These are phyloP conservation scores for Fragilaria radians DNA, from an alignment of 108 stramenopile genomes.

Conservation along the genomic window DNA sequence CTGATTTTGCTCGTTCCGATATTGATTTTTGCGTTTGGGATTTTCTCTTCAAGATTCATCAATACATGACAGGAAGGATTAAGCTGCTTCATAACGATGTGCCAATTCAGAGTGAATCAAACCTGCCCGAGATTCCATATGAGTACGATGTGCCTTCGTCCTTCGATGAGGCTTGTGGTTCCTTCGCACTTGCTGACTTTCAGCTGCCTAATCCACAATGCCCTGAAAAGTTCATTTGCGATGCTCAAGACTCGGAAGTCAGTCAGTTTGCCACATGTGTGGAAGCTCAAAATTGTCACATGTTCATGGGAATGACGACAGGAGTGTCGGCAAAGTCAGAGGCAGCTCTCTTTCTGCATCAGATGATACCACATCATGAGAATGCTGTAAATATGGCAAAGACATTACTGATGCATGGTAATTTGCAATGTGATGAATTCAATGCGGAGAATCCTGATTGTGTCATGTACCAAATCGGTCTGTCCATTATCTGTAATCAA, in stretches of 20 bases:
- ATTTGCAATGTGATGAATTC: constrained; percentile 39
- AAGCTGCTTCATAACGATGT: constrained; percentile 51
- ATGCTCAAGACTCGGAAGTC: not conserved
- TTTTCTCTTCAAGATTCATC: constrained; percentile 35
- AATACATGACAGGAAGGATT: constrained; percentile 66
- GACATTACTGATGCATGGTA: constrained; percentile 37
- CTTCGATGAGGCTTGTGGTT: constrained; percentile 69
- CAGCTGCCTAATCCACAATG: constrained; percentile 46
- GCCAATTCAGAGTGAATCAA: constrained; percentile 14
- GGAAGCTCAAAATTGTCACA: constrained; percentile 64
- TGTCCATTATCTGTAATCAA: constrained; percentile 61
- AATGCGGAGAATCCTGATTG: constrained; percentile 24
- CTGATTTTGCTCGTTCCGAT: no score
- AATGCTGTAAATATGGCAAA: constrained; percentile 95
- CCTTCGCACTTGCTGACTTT: constrained; percentile 42
- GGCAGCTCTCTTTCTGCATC: constrained; percentile 58
- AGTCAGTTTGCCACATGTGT: constrained; percentile 37
- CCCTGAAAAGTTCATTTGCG: constrained; percentile 45
- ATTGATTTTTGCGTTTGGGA: no score
- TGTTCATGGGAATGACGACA: constrained; percentile 63
- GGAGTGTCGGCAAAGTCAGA: constrained; percentile 11
- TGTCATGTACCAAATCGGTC: constrained; percentile 43
- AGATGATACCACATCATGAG: constrained; percentile 92
- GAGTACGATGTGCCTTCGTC: constrained; percentile 30
- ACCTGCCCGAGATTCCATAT: constrained; percentile 40